Evolutionary conservation across 345 rosid genomes (phyloP).

Genomic region (Syzygium jambos): DNA sequence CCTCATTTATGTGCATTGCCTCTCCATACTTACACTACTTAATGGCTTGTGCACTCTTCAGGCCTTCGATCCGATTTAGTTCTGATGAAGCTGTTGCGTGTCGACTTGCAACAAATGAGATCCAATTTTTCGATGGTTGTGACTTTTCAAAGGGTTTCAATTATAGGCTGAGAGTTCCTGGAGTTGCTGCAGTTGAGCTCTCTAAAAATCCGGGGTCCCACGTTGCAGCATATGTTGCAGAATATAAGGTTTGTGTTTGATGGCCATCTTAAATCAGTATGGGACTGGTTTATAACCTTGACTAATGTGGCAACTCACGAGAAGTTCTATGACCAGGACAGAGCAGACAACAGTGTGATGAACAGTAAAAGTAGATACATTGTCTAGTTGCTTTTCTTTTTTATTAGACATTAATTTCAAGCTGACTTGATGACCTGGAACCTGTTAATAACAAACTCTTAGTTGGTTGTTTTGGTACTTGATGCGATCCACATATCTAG

Average conservation of each 20-base stretch:
- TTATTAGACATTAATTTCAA: background rate
- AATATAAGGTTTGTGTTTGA: conserved; percentile 59
- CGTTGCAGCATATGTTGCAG: conserved; percentile 86
- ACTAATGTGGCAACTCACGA: background rate
- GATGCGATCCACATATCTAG: background rate
- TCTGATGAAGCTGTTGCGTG: conserved; percentile 78
- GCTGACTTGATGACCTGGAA: background rate
- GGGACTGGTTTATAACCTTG: background rate
- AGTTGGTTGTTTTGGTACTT: background rate
- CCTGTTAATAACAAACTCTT: background rate
- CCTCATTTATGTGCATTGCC: background rate
- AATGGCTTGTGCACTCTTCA: conserved; percentile 17
- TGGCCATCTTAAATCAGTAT: background rate
- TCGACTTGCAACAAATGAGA: conserved; percentile 80
- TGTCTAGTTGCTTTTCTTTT: background rate
- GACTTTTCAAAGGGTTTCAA: conserved; percentile 77
- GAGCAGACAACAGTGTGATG: background rate
- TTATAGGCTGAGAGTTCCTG: conserved; percentile 61
- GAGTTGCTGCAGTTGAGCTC: conserved; percentile 74
- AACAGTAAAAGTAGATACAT: background rate
- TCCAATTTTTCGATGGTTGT: conserved; percentile 74
- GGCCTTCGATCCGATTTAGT: conserved; percentile 80
- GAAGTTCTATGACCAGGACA: background rate
- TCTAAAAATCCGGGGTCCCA: conserved; percentile 77
- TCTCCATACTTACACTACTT: background rate